Evolutionary conservation across 2,329 filamentous ascomycete genomes (phyloP), one percentile per base, ranked within the genome.

Genomic region (Mycosphaerella sp.): DNA sequence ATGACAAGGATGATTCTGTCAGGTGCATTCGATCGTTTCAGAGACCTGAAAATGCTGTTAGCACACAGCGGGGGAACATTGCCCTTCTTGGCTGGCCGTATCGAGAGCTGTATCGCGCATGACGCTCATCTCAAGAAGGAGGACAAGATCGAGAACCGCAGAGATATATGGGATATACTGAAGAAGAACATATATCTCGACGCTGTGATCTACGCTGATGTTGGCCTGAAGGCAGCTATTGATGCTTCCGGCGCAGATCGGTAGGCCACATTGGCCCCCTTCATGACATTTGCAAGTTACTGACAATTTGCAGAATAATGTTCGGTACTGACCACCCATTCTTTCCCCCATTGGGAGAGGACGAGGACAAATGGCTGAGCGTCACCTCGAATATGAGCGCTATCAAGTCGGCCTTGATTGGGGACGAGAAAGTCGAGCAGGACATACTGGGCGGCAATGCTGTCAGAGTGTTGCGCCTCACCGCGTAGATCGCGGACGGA

Each of bases 51-150:
- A 17, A 82, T 96, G 64, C 74, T 96, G 48, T 75, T 96, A 4
- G 90, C 90, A 0, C 90, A 96, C 70, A 89, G 86, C 18, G 90
- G 90, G 1, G 90, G 90, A 2, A 91, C 89, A 0, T 72, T 96
- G 42, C 90, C 90, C 0, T 95, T 95, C 67, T 73, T 96, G 2
- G 90, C 89, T 0, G 90, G 90, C 0, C 76, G 90, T 25, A 89
- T 95, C 45, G 89, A 95, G 70, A 90, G 85, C 64, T 95, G 89
- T 65, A 82, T 95, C 47, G 69, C 81, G 52, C 90, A 95, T 70
- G 89, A 95, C 64, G 84, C 81, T 0, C 82, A 89, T 64, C 76
- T 94, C 35, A 53, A 54, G 50, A 79, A 84, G 49, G 73, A 76
- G 1, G 84, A 83, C 8, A 81, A 78, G 62, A 71, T 75, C 1